Evolutionary conservation across 768 basidiomycete genomes (phyloP).

Genomic region (Auricularia sp.): DNA sequence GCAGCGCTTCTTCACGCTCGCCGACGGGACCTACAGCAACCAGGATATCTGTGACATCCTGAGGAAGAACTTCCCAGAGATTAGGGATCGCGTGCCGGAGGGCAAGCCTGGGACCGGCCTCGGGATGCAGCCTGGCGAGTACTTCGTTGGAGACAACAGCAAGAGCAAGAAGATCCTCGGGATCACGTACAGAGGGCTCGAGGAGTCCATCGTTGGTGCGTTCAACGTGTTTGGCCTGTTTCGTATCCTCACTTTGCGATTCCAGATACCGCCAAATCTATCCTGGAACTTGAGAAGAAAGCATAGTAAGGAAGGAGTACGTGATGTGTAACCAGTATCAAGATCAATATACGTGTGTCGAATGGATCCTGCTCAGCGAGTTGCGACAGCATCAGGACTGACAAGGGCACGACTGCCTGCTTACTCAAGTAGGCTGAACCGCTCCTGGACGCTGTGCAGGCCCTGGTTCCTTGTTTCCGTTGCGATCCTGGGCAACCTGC

Average conservation of each 20-base stretch:
- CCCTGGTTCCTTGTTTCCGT: too few species aligned
- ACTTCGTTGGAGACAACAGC: not conserved
- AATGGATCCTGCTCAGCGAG: too few species aligned
- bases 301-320: too few species aligned
- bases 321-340: too few species aligned
- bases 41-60: constrained; percentile 1
- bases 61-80: constrained; percentile 2
- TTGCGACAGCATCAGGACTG: too few species aligned
- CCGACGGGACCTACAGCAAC: constrained; percentile 9
- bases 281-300: constrained; percentile 1
- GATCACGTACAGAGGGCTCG: not conserved
- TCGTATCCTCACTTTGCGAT: not conserved
- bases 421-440: too few species aligned
- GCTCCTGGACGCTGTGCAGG: too few species aligned
- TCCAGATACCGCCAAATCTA: not conserved
- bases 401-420: too few species aligned
- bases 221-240: not conserved
- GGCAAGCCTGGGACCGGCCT: not conserved
- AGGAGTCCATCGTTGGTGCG: not conserved
- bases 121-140: not conserved
- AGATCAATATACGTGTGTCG: too few species aligned
- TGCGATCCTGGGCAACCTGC: too few species aligned
- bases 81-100: not conserved
- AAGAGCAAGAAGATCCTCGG: constrained; percentile 2
- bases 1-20: constrained; percentile 44